Conservation (phyloP, 192 early-diverging fungal species). For the Geranomyces variabilis region DNA sequence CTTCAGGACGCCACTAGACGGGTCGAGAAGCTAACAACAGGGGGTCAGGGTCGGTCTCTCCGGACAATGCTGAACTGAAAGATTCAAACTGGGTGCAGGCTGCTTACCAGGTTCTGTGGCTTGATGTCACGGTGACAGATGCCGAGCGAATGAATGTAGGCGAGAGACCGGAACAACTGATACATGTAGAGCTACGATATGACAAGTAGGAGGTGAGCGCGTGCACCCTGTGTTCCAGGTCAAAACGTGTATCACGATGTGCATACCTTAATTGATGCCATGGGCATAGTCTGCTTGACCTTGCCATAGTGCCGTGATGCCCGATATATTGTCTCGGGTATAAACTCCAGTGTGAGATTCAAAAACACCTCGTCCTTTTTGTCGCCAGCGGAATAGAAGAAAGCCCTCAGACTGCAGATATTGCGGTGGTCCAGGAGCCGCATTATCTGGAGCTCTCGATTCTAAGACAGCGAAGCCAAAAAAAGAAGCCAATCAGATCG, state of each 20-base stretch:
- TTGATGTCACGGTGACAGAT: conserved; percentile 99
- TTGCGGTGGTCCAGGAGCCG: conserved; percentile 89
- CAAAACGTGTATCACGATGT: too few relatives aligned
- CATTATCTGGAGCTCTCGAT: conserved; percentile 94
- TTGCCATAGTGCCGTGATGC: conserved; percentile 89
- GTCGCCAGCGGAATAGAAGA: conserved; percentile 95
- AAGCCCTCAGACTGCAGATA: conserved; percentile 85
- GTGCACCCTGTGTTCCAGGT: too few relatives aligned
- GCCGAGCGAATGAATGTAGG: conserved; percentile 94
- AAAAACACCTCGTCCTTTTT: conserved; percentile 95
- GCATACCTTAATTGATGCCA: conserved; percentile 82
- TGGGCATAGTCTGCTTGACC: conserved; percentile 92
- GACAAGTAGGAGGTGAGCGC: neutral
- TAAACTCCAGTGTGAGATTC: conserved; percentile 92
- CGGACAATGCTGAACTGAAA: neutral
- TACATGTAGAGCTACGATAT: conserved; percentile 87
- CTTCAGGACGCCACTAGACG: conserved; percentile 88
- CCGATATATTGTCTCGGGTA: conserved; percentile 96
- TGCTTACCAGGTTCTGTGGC: conserved; percentile 87
- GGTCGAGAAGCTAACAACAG: conserved; percentile 75
- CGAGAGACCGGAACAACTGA: conserved; percentile 94
- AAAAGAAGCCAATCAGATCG: too few relatives aligned
- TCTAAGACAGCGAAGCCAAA: conserved; percentile 64
- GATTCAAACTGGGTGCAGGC: neutral
- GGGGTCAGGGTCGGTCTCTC: too few relatives aligned